phyloP scores from a whole-genome alignment of 805 yeast species.

The Zygoascus biomembranicola region DNA sequence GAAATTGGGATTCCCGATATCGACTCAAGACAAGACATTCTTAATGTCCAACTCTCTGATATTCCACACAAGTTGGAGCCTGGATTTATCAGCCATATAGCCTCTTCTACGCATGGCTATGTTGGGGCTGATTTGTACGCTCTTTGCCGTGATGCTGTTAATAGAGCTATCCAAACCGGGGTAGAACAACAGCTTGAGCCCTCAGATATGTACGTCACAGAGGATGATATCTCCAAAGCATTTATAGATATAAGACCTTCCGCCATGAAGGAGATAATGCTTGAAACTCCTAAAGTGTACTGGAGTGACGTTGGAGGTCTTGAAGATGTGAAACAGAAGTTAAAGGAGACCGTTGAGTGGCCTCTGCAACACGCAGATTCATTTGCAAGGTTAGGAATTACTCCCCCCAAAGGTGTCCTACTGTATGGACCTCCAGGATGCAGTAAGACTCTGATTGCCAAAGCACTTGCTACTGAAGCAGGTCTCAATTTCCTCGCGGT shows the following conservation, averaged over 20 bases:
- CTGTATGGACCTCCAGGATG: constrained; percentile 98
- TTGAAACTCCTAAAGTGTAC: constrained; percentile 88
- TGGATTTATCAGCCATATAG: constrained; percentile 52
- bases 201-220: constrained; percentile 38
- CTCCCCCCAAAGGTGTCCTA: constrained; percentile 88
- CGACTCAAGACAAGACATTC: constrained; percentile 66
- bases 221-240: constrained; percentile 60
- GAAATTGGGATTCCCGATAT: constrained; percentile 90
- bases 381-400: constrained; percentile 67
- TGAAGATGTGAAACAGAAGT: constrained; percentile 65
- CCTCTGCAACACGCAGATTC: constrained; percentile 79
- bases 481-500: constrained; percentile 91
- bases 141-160: constrained; percentile 77
- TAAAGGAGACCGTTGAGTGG: constrained; percentile 84
- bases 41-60: constrained; percentile 49
- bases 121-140: constrained; percentile 96
- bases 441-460: constrained; percentile 92
- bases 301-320: constrained; percentile 98
- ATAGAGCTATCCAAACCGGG: constrained; percentile 68
- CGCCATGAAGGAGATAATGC: constrained; percentile 91
- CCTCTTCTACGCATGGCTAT: constrained; percentile 86
- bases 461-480: constrained; percentile 95
- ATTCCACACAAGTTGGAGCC: constrained; percentile 50
- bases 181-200: constrained; percentile 22
- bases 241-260: constrained; percentile 81